These are phyloP conservation scores for Camellia lanceoleosa DNA, from an alignment of 148 eudicot genomes.

Conservation along the genomic window DNA sequence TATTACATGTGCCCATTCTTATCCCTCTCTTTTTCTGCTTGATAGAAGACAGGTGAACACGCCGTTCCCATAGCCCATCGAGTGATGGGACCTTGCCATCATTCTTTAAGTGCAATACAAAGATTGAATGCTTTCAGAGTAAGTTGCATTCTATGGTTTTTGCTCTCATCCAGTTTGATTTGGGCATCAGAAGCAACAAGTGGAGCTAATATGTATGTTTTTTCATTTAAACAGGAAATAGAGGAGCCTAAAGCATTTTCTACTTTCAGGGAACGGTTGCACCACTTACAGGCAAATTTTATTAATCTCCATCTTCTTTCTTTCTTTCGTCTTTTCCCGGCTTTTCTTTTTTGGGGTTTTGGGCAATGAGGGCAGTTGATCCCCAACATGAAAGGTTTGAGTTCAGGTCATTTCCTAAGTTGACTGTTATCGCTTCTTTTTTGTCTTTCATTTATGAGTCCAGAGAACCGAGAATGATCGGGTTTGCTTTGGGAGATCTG, in stretches of 20 bases:
- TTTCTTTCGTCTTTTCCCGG: neutral
- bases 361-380: neutral
- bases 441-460: slow-evolving; percentile 17
- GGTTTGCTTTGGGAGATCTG: slow-evolving; percentile 97
- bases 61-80: slow-evolving; percentile 54
- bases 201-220: slow-evolving; percentile 4
- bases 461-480: slow-evolving; percentile 92
- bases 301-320: neutral
- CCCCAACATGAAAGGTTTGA: neutral
- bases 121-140: slow-evolving; percentile 63
- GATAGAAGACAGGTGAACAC: slow-evolving; percentile 52
- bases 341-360: neutral
- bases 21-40: slow-evolving; percentile 25
- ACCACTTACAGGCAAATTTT: slow-evolving; percentile 67
- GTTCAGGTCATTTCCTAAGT: neutral
- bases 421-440: slow-evolving; percentile 11
- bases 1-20: neutral
- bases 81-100: slow-evolving; percentile 64
- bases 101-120: slow-evolving; percentile 58
- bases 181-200: slow-evolving; percentile 2
- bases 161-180: slow-evolving; percentile 16
- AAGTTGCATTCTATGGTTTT: slow-evolving; percentile 21
- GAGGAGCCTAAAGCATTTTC: slow-evolving; percentile 66
- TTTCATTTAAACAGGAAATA: slow-evolving; percentile 47
- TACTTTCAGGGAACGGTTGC: slow-evolving; percentile 84